phyloP scores from a whole-genome alignment of 805 yeast species.

The Hanseniaspora hatyaiensis region DNA sequence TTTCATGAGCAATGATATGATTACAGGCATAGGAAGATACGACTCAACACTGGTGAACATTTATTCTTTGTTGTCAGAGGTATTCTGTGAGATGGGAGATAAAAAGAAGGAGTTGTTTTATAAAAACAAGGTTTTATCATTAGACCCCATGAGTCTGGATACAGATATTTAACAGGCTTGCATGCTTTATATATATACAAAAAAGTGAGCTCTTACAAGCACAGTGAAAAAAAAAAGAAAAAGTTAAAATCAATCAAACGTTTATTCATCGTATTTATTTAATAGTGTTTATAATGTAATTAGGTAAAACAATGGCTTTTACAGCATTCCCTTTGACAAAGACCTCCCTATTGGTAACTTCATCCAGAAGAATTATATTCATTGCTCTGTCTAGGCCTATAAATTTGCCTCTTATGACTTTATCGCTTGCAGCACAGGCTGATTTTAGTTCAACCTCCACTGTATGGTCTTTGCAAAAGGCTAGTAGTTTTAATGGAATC shows the following conservation, averaged over 20 bases:
- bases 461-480: conserved; percentile 81
- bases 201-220: too few species aligned
- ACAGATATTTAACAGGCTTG: conserved; percentile 3
- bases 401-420: conserved; percentile 71
- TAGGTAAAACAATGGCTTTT: conserved; percentile 64
- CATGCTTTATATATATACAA: not conserved
- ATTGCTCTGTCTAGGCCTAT: conserved; percentile 88
- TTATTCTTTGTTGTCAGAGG: conserved; percentile 4
- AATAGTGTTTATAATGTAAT: conserved; percentile 63
- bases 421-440: conserved; percentile 38
- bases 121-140: conserved; percentile 2
- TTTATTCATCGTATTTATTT: conserved; percentile 35
- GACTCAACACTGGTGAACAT: conserved; percentile 6
- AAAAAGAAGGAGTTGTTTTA: not conserved
- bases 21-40: not conserved
- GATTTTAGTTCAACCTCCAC: conserved; percentile 80
- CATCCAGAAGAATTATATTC: conserved; percentile 78
- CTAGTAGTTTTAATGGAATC: conserved; percentile 85
- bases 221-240: not conserved
- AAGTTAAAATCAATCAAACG: too few species aligned
- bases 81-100: conserved; percentile 3
- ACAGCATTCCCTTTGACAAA: conserved; percentile 80
- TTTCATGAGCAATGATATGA: not conserved
- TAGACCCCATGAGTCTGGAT: not conserved
- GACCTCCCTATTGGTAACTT: conserved; percentile 57